phyloP scores from a whole-genome alignment of 2,329 filamentous ascomycete species.

The Phialocephala sp. region DNA sequence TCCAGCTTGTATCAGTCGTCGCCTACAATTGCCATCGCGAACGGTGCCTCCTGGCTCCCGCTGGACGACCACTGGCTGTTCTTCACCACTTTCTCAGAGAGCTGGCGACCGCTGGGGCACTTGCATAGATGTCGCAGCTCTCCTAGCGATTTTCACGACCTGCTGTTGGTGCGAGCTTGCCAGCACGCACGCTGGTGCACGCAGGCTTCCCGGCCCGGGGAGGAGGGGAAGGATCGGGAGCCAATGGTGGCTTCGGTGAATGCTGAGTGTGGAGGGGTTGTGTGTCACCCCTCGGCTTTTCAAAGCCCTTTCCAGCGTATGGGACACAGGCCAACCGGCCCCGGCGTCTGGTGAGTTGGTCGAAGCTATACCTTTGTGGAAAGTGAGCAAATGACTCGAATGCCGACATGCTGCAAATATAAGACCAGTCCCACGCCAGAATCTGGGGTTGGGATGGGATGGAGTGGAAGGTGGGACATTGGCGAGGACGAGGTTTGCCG shows the following conservation, averaged over 20 bases:
- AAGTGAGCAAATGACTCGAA: conserved; percentile 18
- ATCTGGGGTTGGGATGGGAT: not conserved
- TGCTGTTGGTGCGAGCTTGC: conserved; percentile 17
- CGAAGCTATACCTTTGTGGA: conserved; percentile 5
- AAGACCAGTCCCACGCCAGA: conserved; percentile 3
- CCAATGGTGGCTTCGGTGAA: conserved; percentile 13
- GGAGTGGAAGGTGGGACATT: not conserved
- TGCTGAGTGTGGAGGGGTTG: conserved; percentile 11
- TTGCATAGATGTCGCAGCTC: conserved; percentile 4
- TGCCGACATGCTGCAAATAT: conserved; percentile 10
- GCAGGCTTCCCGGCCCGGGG: conserved; percentile 27
- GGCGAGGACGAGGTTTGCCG: not conserved
- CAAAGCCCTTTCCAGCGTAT: conserved; percentile 1
- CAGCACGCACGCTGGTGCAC: conserved; percentile 10
- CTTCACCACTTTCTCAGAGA: not conserved
- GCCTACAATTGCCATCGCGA: conserved; percentile 1
- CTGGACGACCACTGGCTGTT: not conserved
- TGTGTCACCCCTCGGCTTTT: conserved; percentile 7
- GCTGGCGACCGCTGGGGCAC: not conserved
- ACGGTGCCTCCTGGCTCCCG: not conserved
- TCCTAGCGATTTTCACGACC: conserved; percentile 7
- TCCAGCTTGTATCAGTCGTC: not conserved
- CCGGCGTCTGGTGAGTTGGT: conserved; percentile 14
- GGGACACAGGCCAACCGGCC: not conserved
- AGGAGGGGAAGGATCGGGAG: not conserved